These are phyloP conservation scores for Arthrobotrys musiformis DNA, from an alignment of 2,329 filamentous ascomycete genomes.

Conservation along the genomic window DNA sequence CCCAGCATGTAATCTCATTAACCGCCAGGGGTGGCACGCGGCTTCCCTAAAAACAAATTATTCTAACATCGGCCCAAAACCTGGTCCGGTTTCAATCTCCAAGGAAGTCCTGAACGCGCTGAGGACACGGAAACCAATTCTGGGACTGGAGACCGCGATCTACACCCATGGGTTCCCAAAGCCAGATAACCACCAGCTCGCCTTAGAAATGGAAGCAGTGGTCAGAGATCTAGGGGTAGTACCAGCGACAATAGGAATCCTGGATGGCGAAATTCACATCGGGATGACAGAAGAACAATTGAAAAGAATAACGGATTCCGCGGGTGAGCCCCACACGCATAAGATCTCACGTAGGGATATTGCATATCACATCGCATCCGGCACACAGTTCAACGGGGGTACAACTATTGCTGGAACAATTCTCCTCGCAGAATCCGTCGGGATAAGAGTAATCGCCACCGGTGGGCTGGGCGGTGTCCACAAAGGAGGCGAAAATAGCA, in stretches of 20 bases:
- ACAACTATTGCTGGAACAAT: constrained; percentile 95
- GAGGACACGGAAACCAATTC: constrained; percentile 78
- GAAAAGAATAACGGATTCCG: constrained; percentile 72
- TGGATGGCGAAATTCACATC: constrained; percentile 83
- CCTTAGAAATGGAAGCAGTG: constrained; percentile 80
- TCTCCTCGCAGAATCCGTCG: constrained; percentile 84
- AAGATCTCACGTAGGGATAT: constrained; percentile 92
- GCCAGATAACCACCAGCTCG: constrained; percentile 78
- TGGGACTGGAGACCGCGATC: constrained; percentile 94
- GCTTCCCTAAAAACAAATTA: too few relatives aligned
- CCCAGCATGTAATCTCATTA: too few relatives aligned
- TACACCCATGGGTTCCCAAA: constrained; percentile 91
- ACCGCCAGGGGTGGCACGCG: too few relatives aligned
- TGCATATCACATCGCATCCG: constrained; percentile 80
- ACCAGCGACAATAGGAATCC: constrained; percentile 88
- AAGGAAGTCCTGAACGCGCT: constrained; percentile 85
- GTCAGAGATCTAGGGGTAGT: constrained; percentile 83
- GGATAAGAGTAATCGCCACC: constrained; percentile 92
- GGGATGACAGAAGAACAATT: constrained; percentile 80
- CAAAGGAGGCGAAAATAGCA: constrained; percentile 81
- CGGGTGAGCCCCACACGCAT: constrained; percentile 74
- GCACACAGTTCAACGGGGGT: constrained; percentile 76
- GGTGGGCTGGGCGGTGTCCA: constrained; percentile 95
- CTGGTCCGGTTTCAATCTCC: constrained; percentile 67
- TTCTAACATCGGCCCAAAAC: background rate